A percentile compares a stretch with the other conserved stretches of the same genome.
These are phyloP conservation scores for Skeletonema potamos DNA, from an alignment of 108 stramenopile species.

Conservation along the genomic window DNA sequence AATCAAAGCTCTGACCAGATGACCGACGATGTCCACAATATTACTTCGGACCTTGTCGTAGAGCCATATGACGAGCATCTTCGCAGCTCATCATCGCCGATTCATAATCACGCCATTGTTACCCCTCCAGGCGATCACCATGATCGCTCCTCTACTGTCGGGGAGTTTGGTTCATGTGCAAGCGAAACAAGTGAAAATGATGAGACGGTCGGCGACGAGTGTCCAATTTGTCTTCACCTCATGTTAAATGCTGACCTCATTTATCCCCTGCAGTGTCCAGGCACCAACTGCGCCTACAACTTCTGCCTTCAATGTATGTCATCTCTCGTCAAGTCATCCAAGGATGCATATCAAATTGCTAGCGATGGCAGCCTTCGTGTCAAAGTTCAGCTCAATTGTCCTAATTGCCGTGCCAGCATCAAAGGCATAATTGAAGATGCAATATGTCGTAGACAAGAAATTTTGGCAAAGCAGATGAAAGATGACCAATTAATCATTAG, in stretches of 20 bases:
- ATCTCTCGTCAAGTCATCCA: slow-evolving; percentile 45
- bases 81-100: neutral
- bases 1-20: neutral
- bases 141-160: neutral
- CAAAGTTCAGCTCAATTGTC: slow-evolving; percentile 73
- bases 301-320: slow-evolving; percentile 67
- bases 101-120: neutral
- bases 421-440: slow-evolving; percentile 46
- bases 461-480: slow-evolving; percentile 3
- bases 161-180: neutral
- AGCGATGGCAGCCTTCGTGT: slow-evolving; percentile 79
- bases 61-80: neutral
- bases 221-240: slow-evolving; percentile 70
- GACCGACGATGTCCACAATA: neutral
- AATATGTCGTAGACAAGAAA: slow-evolving; percentile 49
- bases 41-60: neutral
- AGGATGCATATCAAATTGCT: slow-evolving; percentile 73
- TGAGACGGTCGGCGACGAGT: slow-evolving; percentile 7
- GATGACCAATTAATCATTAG: neutral
- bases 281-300: slow-evolving; percentile 60
- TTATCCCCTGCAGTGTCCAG: slow-evolving; percentile 61
- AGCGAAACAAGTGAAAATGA: neutral
- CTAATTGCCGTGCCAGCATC: slow-evolving; percentile 74
- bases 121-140: neutral
- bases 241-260: slow-evolving; percentile 51